These are phyloP conservation scores for Colletotrichum incanum DNA, from an alignment of 2,329 filamentous ascomycete species.

Conservation along the genomic window DNA sequence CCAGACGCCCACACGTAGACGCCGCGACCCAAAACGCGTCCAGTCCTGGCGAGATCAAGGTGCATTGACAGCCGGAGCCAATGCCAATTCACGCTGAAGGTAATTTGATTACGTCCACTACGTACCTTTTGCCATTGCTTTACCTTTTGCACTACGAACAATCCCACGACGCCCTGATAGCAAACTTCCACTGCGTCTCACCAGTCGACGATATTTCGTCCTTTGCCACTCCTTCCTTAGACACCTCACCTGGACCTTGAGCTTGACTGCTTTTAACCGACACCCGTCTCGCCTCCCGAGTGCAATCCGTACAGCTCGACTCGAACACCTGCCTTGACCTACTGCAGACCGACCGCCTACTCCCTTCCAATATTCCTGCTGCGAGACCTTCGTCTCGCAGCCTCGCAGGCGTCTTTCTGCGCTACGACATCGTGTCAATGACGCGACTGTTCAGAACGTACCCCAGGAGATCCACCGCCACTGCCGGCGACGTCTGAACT, in stretches of 20 bases:
- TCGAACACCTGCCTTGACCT: not conserved
- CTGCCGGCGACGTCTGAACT: not conserved
- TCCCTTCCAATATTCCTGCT: not conserved
- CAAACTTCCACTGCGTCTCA: not conserved
- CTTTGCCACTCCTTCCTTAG: not conserved
- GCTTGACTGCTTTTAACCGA: not conserved
- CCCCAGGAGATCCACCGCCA: conserved; percentile 4
- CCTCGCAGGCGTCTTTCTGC: not conserved
- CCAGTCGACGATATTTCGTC: not conserved
- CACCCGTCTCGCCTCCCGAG: not conserved
- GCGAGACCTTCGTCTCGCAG: not conserved
- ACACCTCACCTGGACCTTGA: not conserved
- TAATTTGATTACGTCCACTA: conserved; percentile 13
- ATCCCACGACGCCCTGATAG: not conserved
- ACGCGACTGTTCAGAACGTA: conserved; percentile 17
- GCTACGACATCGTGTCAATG: conserved; percentile 18
- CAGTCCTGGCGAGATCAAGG: conserved; percentile 10
- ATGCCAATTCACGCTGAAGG: not conserved
- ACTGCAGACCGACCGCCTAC: not conserved
- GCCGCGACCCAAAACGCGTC: conserved; percentile 21
- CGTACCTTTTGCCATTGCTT: not conserved
- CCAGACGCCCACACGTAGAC: conserved; percentile 1
- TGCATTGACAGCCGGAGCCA: conserved; percentile 1
- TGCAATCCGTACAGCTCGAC: not conserved
- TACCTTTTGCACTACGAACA: not conserved